Conservation (phyloP, 75 land plant genomes). For the Pseudotsuga menziesii region DNA sequence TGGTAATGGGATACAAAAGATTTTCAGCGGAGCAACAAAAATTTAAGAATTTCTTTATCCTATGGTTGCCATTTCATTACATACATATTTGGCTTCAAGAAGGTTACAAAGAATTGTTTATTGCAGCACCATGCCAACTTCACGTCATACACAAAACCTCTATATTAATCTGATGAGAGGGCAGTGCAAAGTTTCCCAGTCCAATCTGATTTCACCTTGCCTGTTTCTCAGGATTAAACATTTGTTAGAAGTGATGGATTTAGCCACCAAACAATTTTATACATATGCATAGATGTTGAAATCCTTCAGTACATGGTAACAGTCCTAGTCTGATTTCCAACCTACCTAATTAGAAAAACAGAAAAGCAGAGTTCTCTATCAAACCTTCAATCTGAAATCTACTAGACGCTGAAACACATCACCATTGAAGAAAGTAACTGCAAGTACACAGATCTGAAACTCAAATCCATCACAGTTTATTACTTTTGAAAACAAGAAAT, state of each 20-base stretch:
- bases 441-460: no score
- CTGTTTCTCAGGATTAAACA: neutral
- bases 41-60: neutral
- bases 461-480: no score
- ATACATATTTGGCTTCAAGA: neutral
- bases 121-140: neutral
- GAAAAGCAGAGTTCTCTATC: no score
- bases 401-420: no score
- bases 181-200: neutral
- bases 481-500: no score
- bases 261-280: neutral
- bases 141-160: neutral
- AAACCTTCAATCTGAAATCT: no score
- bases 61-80: neutral
- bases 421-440: no score
- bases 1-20: neutral
- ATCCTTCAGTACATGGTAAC: neutral
- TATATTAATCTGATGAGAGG: neutral
- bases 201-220: neutral
- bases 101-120: neutral
- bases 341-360: no score
- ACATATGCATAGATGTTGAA: neutral
- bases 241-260: neutral
- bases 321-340: no score
- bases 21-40: neutral